phyloP scores from a whole-genome alignment of 768 basidiomycete species.

The Mycena sanguinolenta region DNA sequence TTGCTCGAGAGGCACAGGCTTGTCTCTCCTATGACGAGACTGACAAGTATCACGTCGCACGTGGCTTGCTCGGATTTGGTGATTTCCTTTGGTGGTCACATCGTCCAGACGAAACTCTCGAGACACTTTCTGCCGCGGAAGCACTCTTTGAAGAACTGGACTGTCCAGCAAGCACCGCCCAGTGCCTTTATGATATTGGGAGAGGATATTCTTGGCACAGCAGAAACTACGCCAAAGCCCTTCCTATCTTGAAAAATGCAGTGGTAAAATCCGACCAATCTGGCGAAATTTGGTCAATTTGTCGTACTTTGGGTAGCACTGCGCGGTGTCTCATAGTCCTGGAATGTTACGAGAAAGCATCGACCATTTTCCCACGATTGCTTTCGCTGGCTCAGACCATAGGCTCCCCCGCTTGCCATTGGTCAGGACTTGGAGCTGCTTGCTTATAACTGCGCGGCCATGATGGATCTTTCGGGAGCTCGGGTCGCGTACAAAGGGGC shows the following conservation, averaged over 20 bases:
- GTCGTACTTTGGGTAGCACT: background rate
- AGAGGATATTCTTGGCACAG: background rate
- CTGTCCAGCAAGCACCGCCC: constrained; percentile 23
- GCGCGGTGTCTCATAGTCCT: background rate
- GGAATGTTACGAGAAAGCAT: background rate
- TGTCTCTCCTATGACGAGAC: background rate
- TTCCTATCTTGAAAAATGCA: background rate
- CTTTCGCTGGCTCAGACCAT: background rate
- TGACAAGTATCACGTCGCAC: background rate
- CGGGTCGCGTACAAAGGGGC: constrained; percentile 26
- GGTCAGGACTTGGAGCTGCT: constrained; percentile 28
- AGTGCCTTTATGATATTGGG: constrained; percentile 22
- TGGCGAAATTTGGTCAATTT: background rate
- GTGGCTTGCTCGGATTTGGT: background rate
- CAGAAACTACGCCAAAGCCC: constrained; percentile 19
- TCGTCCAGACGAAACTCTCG: background rate
- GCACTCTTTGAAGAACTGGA: constrained; percentile 19
- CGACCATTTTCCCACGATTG: background rate
- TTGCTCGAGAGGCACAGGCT: background rate
- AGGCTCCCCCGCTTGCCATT: background rate
- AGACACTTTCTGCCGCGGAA: constrained; percentile 6
- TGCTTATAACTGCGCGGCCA: constrained; percentile 19
- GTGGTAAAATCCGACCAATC: background rate
- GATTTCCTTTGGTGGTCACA: background rate
- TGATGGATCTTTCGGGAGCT: constrained; percentile 20